A percentile compares a stretch with the other conserved stretches of the same genome.
phyloP scores from a whole-genome alignment of 2,329 filamentous ascomycete genomes.

The Fusarium subtropicale region DNA sequence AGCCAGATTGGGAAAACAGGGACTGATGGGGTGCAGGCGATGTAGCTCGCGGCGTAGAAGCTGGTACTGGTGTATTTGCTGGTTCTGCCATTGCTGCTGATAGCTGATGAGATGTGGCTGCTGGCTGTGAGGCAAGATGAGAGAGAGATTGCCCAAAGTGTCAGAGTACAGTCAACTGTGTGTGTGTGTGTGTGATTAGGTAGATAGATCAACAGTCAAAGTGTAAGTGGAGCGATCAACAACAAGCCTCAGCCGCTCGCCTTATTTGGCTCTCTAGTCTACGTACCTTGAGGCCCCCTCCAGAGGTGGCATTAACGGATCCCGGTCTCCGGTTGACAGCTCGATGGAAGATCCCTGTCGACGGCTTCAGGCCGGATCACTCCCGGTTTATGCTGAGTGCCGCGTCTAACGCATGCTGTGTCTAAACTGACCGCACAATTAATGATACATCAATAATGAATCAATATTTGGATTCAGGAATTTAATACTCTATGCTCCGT shows the following conservation, averaged over 20 bases:
- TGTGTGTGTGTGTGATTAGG: constrained; percentile 23
- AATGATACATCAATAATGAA: not conserved
- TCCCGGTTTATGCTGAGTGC: constrained; percentile 11
- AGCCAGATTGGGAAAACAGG: constrained; percentile 39
- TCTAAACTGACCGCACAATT: not conserved
- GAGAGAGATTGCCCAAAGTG: not conserved
- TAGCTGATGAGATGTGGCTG: not conserved
- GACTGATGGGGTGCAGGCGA: constrained; percentile 53
- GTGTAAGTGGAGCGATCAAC: constrained; percentile 31
- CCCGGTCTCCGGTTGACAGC: constrained; percentile 22
- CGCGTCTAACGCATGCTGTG: not conserved
- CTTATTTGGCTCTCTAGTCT: constrained; percentile 16
- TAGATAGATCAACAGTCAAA: constrained; percentile 13
- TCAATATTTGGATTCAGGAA: not conserved
- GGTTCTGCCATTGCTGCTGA: constrained; percentile 58
- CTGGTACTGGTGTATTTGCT: constrained; percentile 60
- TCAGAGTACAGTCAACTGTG: constrained; percentile 1
- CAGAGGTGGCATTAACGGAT: constrained; percentile 10
- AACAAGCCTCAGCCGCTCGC: constrained; percentile 21
- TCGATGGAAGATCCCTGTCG: constrained; percentile 27
- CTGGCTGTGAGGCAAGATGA: not conserved
- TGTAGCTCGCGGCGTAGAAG: constrained; percentile 58
- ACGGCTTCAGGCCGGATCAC: constrained; percentile 20
- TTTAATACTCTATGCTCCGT: not conserved
- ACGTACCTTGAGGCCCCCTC: constrained; percentile 14